These are phyloP conservation scores for Bauhinia variegata DNA, from an alignment of 306 rosid genomes.

Conservation along the genomic window DNA sequence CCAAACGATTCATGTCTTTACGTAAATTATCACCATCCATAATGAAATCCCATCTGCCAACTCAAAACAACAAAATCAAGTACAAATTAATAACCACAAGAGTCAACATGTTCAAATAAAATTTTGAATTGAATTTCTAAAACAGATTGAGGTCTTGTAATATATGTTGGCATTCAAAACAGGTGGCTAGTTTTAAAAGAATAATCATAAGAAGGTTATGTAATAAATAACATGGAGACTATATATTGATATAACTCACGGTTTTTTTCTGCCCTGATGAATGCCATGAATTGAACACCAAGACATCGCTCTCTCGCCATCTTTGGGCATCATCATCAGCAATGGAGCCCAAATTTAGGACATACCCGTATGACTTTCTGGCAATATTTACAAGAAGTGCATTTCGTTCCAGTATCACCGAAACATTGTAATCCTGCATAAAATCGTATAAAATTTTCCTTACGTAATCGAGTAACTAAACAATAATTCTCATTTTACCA, in stretches of 20 bases:
- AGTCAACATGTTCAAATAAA: no score
- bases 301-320: slow-evolving; percentile 32
- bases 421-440: slow-evolving; percentile 27
- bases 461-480: no score
- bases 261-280: slow-evolving; percentile 31
- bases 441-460: neutral
- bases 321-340: neutral
- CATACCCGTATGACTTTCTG: slow-evolving; percentile 2
- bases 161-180: no score
- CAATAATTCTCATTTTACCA: no score
- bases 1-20: slow-evolving; percentile 43
- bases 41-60: slow-evolving; percentile 43
- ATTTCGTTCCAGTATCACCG: slow-evolving; percentile 32
- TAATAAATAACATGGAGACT: no score
- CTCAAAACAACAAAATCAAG: neutral
- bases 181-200: no score
- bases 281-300: slow-evolving; percentile 50
- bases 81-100: neutral
- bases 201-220: no score
- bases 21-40: slow-evolving; percentile 7
- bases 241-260: slow-evolving; percentile 26
- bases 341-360: slow-evolving; percentile 40
- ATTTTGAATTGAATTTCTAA: no score
- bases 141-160: no score
- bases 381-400: slow-evolving; percentile 31